Evolutionary conservation across 2,329 filamentous ascomycete genomes (phyloP).

Genomic region (Blumeria graminis): DNA sequence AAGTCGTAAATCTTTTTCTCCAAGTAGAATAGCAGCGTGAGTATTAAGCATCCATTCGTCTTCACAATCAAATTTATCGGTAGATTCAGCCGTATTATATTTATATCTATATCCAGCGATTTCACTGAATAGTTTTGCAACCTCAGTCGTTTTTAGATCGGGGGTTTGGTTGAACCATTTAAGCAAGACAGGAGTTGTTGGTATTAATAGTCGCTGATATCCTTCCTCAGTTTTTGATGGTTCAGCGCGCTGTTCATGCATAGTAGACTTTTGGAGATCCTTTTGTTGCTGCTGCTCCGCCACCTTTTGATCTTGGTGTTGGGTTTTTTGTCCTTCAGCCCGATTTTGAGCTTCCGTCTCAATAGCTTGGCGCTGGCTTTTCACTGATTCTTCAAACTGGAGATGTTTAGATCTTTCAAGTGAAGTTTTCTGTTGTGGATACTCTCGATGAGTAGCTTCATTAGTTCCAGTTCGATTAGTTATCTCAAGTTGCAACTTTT

Average conservation of each 20-base stretch:
- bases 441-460: no score
- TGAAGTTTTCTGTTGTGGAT: no score
- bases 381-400: conserved; percentile 11
- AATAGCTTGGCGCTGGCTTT: conserved; percentile 10
- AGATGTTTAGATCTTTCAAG: neutral
- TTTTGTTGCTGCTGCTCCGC: conserved; percentile 19
- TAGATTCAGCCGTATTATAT: conserved; percentile 30
- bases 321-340: conserved; percentile 16
- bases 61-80: conserved; percentile 28
- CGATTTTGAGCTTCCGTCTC: conserved; percentile 3
- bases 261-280: conserved; percentile 11
- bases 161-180: conserved; percentile 31
- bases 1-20: conserved; percentile 36
- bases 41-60: conserved; percentile 44
- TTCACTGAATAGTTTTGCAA: conserved; percentile 29
- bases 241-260: conserved; percentile 22
- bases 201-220: conserved; percentile 27
- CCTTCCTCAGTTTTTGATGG: conserved; percentile 24
- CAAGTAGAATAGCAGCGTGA: conserved; percentile 36
- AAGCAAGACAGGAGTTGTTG: conserved; percentile 33
- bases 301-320: conserved; percentile 15
- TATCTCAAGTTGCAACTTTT: no score
- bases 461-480: no score
- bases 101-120: conserved; percentile 39
- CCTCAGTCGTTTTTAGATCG: conserved; percentile 24